Conservation (phyloP, 2,329 filamentous ascomycete species). For the Cadophora sp. region DNA sequence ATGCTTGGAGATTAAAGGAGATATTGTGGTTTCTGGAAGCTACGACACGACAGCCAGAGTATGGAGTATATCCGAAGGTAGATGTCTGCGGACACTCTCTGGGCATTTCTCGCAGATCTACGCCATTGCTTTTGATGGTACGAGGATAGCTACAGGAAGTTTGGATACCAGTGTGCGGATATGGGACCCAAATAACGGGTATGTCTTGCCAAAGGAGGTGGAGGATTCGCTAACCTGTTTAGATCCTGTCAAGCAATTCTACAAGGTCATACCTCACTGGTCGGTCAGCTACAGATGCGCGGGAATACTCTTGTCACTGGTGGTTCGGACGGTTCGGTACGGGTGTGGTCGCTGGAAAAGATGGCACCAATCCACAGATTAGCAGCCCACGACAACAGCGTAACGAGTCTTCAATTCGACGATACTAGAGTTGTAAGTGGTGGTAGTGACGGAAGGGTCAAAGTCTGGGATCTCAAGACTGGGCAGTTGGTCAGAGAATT, state of each 20-base stretch:
- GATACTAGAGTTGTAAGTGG: conserved; percentile 94
- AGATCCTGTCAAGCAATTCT: conserved; percentile 76
- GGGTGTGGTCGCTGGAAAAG: conserved; percentile 92
- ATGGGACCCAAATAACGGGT: conserved; percentile 92
- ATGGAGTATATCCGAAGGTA: conserved; percentile 96
- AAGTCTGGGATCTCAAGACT: conserved; percentile 96
- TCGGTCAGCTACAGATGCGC: conserved; percentile 95
- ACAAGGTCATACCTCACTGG: conserved; percentile 95
- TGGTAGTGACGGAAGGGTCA: conserved; percentile 95
- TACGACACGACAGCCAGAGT: conserved; percentile 97
- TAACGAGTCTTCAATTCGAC: conserved; percentile 97
- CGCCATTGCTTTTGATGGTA: conserved; percentile 95
- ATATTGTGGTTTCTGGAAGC: conserved; percentile 96
- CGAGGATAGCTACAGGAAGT: conserved; percentile 91
- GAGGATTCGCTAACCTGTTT: conserved; percentile 46
- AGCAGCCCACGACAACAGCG: conserved; percentile 97
- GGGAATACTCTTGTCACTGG: conserved; percentile 95
- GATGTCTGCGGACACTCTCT: conserved; percentile 86
- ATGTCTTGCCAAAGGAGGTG: conserved; percentile 47
- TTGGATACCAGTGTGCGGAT: conserved; percentile 96
- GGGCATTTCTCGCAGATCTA: conserved; percentile 99
- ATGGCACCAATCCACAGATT: conserved; percentile 93
- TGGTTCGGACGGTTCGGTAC: conserved; percentile 92
- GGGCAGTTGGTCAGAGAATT: conserved; percentile 91
- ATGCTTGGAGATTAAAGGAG: conserved; percentile 94